Base-by-base conservation (phyloP, 768 basidiomycete species). In the Calocera cornea region DNA sequence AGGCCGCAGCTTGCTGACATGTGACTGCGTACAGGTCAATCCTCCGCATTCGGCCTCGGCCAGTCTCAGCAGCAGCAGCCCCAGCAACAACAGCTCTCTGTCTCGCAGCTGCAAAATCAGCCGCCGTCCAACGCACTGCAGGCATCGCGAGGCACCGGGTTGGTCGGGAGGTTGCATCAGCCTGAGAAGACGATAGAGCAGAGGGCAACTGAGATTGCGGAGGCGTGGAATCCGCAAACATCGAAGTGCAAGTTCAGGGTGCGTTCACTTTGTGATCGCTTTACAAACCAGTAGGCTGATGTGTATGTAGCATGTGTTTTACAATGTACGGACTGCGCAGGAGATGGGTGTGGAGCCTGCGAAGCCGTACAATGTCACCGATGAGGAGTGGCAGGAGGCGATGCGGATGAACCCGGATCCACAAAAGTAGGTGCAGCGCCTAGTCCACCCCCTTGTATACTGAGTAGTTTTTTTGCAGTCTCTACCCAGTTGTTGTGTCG, bases 201-300 rank as follows among this genome's bases (percentile, higher is more conserved):
- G 27, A 60, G 54, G 19, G 54, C 54, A 27, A 60, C 54, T 19
- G 54, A 60, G 54, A 60, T 60, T 60, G 54, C 54, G 2, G 54
- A 60, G 31, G 54, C 54, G 54, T 60, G 54, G 54, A 60, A 60
- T 22, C 54, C 54, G 27, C 31, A 27, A 27, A 29, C 31, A 10
- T 16, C 54, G 2, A 60, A 60, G 54, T 60, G 54, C 54, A 60
- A 60, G 54, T 60, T 60, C 19, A 60, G 54, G 31, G 54, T 60
- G 31, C 54, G 54, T 60, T 27, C 11, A 27, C 7, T 27, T 19
- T 24, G 24, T 19, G 5, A 19, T 19, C 44, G 8, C n/a, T 3
- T 47, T 24, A 3, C 19, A 8, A 7, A 24, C 19, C 44, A 19
- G 44, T 19, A 3, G 7, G 24, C 44, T 47, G 19, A 47, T 19